phyloP scores from a whole-genome alignment of 768 basidiomycete species.

The Leccinum imitatum region DNA sequence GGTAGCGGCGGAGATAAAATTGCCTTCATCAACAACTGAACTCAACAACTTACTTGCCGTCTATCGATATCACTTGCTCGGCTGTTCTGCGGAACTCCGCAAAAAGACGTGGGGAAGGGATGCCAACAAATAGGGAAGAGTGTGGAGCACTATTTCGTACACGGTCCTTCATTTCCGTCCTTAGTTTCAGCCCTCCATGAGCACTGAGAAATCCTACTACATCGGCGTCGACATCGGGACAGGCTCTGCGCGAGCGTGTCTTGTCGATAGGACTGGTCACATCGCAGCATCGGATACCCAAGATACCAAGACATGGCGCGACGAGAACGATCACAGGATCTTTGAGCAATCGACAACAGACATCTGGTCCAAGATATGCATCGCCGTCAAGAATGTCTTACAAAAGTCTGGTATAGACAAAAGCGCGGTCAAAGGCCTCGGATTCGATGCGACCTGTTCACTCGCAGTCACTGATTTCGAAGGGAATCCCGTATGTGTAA shows the following conservation, averaged over 20 bases:
- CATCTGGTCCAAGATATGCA: constrained; percentile 76
- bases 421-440: constrained; percentile 74
- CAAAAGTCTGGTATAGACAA: constrained; percentile 53
- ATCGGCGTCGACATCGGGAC: constrained; percentile 89
- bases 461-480: constrained; percentile 78
- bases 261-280: constrained; percentile 67
- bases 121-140: background rate
- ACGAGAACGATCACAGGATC: constrained; percentile 81
- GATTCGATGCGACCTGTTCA: constrained; percentile 97
- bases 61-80: background rate
- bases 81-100: background rate
- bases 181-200: constrained; percentile 30
- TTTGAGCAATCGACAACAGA: constrained; percentile 94
- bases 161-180: constrained; percentile 1
- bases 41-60: background rate
- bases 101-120: background rate
- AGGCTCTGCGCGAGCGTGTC: constrained; percentile 85
- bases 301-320: constrained; percentile 83
- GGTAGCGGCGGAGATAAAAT: background rate
- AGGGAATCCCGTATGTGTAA: constrained; percentile 75
- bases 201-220: constrained; percentile 46
- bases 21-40: background rate
- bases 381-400: constrained; percentile 63
- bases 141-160: constrained; percentile 17
- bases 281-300: constrained; percentile 79